Percentiles rank a stretch among this genome's conserved stretches.
These are phyloP conservation scores for Fusarium pseudocircinatum DNA, from an alignment of 2,329 filamentous ascomycete species.

Conservation along the genomic window DNA sequence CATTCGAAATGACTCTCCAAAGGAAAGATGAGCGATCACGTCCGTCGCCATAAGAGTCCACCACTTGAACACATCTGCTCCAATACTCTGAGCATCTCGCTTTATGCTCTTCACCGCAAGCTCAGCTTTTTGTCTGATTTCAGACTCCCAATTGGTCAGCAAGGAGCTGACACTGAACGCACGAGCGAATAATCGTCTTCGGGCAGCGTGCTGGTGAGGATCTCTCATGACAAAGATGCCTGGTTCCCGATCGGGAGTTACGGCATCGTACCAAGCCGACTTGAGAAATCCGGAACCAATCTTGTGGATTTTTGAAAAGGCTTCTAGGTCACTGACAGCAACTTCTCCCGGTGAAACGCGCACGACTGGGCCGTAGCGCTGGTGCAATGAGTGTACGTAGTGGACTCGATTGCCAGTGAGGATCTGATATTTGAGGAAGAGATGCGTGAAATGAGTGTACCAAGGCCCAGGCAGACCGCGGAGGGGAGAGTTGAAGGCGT, in stretches of 20 bases:
- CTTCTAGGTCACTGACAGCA: slow-evolving; percentile 1
- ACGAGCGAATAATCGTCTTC: slow-evolving; percentile 13
- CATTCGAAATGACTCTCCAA: slow-evolving; percentile 27
- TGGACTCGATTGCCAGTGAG: slow-evolving; percentile 9
- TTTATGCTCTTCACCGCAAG: background rate
- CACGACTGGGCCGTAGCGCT: background rate
- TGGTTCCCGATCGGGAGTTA: background rate
- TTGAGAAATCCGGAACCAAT: slow-evolving; percentile 27
- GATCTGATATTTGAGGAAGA: background rate
- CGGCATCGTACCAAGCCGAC: slow-evolving; percentile 16
- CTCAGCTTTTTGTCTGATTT: background rate
- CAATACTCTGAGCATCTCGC: background rate
- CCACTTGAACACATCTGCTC: slow-evolving; percentile 27
- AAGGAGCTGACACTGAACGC: slow-evolving; percentile 19
- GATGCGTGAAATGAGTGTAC: slow-evolving; percentile 12
- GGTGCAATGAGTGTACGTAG: slow-evolving; percentile 3
- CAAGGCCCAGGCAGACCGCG: slow-evolving; percentile 6
- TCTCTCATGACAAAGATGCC: slow-evolving; percentile 28
- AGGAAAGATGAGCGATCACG: slow-evolving; percentile 20
- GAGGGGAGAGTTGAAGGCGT: background rate
- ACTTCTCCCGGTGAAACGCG: background rate
- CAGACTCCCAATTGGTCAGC: slow-evolving; percentile 1
- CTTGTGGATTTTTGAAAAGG: slow-evolving; percentile 20
- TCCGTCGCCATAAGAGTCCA: slow-evolving; percentile 30
- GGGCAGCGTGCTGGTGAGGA: background rate